Percentiles rank a stretch among this genome's conserved stretches.
Evolutionary conservation across 164 flowering plant genomes (phyloP).

Genomic region (Vitis vinifera): DNA sequence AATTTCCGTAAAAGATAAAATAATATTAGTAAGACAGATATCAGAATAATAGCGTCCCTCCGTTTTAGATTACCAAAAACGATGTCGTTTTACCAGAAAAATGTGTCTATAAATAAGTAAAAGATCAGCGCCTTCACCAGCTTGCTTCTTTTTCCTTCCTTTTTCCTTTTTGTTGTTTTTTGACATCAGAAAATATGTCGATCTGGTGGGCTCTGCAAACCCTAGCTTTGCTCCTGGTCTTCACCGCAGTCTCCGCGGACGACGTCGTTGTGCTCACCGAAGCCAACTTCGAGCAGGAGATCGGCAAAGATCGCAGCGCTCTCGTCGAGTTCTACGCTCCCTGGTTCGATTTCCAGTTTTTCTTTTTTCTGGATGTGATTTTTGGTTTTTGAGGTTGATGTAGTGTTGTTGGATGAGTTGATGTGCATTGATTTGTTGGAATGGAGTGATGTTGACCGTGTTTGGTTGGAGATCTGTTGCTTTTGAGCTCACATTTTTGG

Average conservation of each 20-base stretch:
- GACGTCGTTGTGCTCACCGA: slow-evolving; percentile 41
- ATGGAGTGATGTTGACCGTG: no score
- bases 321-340: slow-evolving; percentile 98
- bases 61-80: background rate
- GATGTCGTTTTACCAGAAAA: no score
- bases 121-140: background rate
- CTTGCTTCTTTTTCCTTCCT: background rate
- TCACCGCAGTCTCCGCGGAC: slow-evolving; percentile 26
- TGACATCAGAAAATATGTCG: background rate
- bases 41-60: background rate
- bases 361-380: background rate
- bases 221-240: background rate
- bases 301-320: slow-evolving; percentile 88
- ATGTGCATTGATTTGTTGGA: no score
- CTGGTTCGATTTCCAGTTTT: slow-evolving; percentile 42
- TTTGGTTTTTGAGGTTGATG: background rate
- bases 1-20: background rate
- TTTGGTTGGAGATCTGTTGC: no score
- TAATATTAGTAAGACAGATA: background rate
- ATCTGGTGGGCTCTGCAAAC: background rate
- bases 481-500: no score
- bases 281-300: slow-evolving; percentile 50
- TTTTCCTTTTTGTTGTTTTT: background rate
- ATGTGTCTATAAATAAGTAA: no score
- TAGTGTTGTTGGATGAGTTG: background rate